Base-by-base conservation (phyloP, 2,329 filamentous ascomycete genomes). In the Penicillium sp. region DNA sequence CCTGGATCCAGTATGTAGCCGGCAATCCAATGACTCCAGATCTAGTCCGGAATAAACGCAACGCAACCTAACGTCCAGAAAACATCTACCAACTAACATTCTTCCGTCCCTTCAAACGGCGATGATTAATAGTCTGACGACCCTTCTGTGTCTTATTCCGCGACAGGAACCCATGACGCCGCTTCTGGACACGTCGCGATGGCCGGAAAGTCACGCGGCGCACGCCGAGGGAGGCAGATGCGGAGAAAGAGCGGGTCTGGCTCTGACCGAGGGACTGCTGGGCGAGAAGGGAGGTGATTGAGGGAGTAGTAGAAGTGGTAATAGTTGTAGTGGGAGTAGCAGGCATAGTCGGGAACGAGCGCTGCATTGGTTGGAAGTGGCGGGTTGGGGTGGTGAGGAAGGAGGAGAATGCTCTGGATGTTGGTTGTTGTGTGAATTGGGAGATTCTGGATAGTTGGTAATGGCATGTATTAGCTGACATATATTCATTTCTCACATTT, bases 141-240 rank as follows among this genome's bases (percentile, higher is more conserved):
- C 85, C 85, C 49, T 77, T 81, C 65, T 79, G 77, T 22, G 77
- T 77, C 65, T 75, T 75, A 57, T 84, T 60, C 63, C 85, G 70
- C 9, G 79, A 73, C 56, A 87, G 67, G 65, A 85, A 87, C 2
- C 84, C 84, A 72, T 85, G 82, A 63, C 84, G 77, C 59, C 85
- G 76, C 74, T 87, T 87, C 68, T 85, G 77, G 41, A 85, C 81
- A 43, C 79, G 67, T 59, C 85, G 81, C 49, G 80, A 84, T 9
- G 84, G 83, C 53, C 82, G 82, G 65, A 79, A 86, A 41, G 85
- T 87, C 54, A 80, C 73, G 59, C 84, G 77, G 48, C 72, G 74
- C 25, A 67, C 76, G 44, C 68, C 73, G 6, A 80, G 71, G 2
- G 70, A 67, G 6, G 77, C 71, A 50, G 76, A 74, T 15, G 76